Conservation (phyloP, 768 basidiomycete genomes). For the Suillus fuscotomentosus region DNA sequence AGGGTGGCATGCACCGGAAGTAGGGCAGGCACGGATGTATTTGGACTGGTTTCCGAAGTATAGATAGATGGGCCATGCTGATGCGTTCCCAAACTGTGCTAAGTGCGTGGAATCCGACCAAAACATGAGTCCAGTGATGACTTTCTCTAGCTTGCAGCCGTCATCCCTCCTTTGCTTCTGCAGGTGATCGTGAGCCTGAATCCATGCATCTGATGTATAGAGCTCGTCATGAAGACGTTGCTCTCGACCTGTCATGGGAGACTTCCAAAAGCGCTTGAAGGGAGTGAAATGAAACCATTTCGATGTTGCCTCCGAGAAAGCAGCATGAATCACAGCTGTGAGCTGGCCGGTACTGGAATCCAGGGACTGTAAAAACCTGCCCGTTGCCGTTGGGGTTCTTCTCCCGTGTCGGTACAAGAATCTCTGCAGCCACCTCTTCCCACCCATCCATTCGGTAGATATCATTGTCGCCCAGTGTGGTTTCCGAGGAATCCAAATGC, state of each 20-base stretch:
- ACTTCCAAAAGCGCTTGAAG: constrained; percentile 23
- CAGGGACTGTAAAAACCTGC: constrained; percentile 18
- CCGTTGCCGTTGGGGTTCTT: not conserved
- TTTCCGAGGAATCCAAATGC: no score
- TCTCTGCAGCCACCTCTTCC: no score
- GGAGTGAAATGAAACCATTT: constrained; percentile 28
- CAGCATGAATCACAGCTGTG: constrained; percentile 18
- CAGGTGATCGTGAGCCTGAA: constrained; percentile 28
- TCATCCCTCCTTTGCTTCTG: constrained; percentile 24
- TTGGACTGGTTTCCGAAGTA: no score
- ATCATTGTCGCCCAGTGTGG: no score
- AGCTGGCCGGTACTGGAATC: constrained; percentile 24
- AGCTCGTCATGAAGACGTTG: constrained; percentile 26
- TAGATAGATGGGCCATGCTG: constrained; percentile 32
- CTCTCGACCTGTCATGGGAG: constrained; percentile 6
- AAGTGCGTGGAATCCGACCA: not conserved
- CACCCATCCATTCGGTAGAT: no score
- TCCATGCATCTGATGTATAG: constrained; percentile 31
- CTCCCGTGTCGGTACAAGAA: no score
- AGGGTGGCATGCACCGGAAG: no score
- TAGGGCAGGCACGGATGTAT: no score
- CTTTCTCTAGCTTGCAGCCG: constrained; percentile 11
- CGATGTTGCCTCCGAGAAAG: constrained; percentile 16
- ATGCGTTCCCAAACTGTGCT: constrained; percentile 30
- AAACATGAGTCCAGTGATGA: constrained; percentile 7